These are phyloP conservation scores for Cavenderia fasciculata DNA, from an alignment of 78 protist species.

Conservation along the genomic window DNA sequence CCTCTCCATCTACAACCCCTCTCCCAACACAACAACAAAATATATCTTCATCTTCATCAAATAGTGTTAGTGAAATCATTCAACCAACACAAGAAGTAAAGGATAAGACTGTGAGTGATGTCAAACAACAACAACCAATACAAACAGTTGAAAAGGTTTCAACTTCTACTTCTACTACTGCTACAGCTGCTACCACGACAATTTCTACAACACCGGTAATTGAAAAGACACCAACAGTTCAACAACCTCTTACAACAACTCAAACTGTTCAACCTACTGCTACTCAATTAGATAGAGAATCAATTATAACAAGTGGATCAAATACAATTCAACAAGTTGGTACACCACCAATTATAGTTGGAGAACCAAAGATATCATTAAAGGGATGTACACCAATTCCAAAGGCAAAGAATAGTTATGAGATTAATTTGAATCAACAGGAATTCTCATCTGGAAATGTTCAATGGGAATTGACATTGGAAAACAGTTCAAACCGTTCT, in stretches of 20 bases:
- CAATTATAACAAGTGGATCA: neutral
- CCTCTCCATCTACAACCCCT: neutral
- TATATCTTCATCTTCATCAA: neutral
- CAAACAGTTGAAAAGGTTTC: neutral
- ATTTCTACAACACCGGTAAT: too few relatives aligned
- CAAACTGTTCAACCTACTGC: neutral
- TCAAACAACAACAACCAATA: neutral
- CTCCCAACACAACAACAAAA: neutral
- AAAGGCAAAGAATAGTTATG: constrained; percentile 68
- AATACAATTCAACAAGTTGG: neutral
- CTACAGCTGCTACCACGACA: too few relatives aligned
- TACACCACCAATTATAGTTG: too few relatives aligned
- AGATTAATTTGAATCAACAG: constrained; percentile 74
- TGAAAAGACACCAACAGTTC: too few relatives aligned
- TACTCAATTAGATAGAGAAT: neutral
- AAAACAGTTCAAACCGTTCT: constrained; percentile 8
- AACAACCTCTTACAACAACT: neutral
- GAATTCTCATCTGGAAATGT: constrained; percentile 60
- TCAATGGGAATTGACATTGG: constrained; percentile 72
- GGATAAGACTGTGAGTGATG: neutral
- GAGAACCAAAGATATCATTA: constrained; percentile 25
- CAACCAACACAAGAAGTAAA: neutral
- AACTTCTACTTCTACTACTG: too few relatives aligned
- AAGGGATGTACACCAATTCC: constrained; percentile 81
- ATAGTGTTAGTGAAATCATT: neutral